Base-by-base conservation (phyloP, 2,329 filamentous ascomycete species). In the Fusarium haematococcum region DNA sequence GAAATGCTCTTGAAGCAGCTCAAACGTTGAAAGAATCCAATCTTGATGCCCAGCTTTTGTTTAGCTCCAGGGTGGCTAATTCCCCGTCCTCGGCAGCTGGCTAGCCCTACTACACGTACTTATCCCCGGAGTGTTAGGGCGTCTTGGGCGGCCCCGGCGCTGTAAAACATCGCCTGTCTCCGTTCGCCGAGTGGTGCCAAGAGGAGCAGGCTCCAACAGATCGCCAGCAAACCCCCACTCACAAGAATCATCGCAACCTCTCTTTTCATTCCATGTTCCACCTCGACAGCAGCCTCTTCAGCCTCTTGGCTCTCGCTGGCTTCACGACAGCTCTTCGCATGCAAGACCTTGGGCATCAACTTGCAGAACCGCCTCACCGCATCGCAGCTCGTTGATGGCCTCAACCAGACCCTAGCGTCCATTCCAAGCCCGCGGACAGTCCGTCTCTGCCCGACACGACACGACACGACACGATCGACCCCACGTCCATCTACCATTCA, bases 261-360 rank as follows among this genome's bases (percentile, higher is more conserved):
- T 74, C 68, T 69, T 52, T 69, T 62, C 61, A 73, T 74, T 69
- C 61, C 61, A 73, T 74, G 72, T 75, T 74, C 69, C 72, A 75
- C 72, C 54, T 35, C 39, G 23, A 62, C 65, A 62, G 69, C 65
- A 62, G 69, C 65, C 71, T 75, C 72, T 54, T 63, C 68, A 74
- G 71, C 71, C 72, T 74, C 48, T 68, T 68, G 63, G 71, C 71
- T 62, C 60, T 57, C 32, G 48, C 61, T 66, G 62, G 62, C 61
- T 69, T 65, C 62, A 62, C 58, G 48, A 60, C 67, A 66, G 61
- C 48, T 43, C 57, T 20, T 66, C 57, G 60, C 60, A 68, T 74
- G 52, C 52, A 67, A 66, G 66, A 62, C 62, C 43, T 57, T 33
- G 37, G 27, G 23, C 57, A 56, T 45, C 45, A 23, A 27, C 61